These are phyloP conservation scores for Holtermanniella nyarrowii DNA, from an alignment of 768 basidiomycete genomes.

Conservation along the genomic window DNA sequence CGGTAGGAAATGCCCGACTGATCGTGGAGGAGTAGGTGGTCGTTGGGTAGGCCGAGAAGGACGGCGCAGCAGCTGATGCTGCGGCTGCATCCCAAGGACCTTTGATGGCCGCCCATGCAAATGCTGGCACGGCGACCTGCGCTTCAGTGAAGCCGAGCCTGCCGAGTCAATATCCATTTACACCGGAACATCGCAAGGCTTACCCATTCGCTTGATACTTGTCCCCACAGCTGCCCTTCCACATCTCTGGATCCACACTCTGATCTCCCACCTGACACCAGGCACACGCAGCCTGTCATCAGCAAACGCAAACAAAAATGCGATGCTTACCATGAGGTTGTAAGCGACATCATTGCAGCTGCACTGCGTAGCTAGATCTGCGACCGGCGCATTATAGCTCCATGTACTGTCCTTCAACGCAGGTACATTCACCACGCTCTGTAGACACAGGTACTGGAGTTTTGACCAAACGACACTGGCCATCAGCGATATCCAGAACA, in stretches of 20 bases:
- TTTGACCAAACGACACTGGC: constrained; percentile 25
- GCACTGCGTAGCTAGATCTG: constrained; percentile 7
- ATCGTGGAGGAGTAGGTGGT: background rate
- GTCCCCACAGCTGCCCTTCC: background rate
- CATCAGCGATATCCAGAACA: background rate
- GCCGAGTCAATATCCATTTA: background rate
- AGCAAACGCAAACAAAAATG: background rate
- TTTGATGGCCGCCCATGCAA: constrained; percentile 3
- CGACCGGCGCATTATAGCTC: constrained; percentile 17
- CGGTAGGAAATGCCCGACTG: background rate
- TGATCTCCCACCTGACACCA: constrained; percentile 7
- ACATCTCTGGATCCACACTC: background rate
- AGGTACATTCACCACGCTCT: constrained; percentile 24
- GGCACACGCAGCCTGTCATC: constrained; percentile 11
- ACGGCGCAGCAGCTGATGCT: background rate
- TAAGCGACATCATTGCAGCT: constrained; percentile 27
- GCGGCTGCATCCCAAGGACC: background rate
- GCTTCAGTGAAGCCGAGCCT: constrained; percentile 12
- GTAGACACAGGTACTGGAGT: constrained; percentile 28
- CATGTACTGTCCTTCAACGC: constrained; percentile 18
- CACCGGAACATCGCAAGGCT: background rate
- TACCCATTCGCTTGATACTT: constrained; percentile 4
- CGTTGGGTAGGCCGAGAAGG: background rate
- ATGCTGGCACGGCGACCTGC: constrained; percentile 7
- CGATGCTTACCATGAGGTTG: constrained; percentile 28